Evolutionary conservation across 73 alveolate genomes (phyloP).

Genomic region (Paramecium primaurelia): DNA sequence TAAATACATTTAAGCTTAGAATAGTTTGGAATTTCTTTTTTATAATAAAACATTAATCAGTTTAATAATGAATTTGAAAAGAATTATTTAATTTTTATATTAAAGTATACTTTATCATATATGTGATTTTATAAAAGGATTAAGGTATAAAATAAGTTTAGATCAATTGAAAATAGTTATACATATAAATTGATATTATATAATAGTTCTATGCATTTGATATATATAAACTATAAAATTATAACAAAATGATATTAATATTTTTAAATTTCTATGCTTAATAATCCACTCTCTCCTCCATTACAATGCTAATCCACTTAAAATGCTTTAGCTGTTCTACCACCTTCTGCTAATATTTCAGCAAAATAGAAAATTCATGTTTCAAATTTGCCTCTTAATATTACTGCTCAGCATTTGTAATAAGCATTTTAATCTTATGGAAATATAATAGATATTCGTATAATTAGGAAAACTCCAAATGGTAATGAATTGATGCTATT

Average conservation of each 20-base stretch:
- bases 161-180: too few species aligned
- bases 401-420: not conserved
- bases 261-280: not conserved
- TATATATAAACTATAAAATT: not conserved
- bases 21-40: too few species aligned
- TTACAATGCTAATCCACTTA: not conserved
- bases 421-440: not conserved
- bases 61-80: constrained; percentile 29
- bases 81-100: too few species aligned
- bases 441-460: not conserved
- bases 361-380: constrained; percentile 5
- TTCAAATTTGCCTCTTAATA: constrained; percentile 11
- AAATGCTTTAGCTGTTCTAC: not conserved
- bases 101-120: too few species aligned
- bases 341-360: not conserved
- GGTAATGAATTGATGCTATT: not conserved
- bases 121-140: too few species aligned
- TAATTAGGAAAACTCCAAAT: not conserved
- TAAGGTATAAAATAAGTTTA: too few species aligned
- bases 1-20: too few species aligned
- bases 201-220: not conserved
- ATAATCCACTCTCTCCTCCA: not conserved
- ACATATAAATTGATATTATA: not conserved
- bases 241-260: not conserved
- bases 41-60: constrained; percentile 23